These are phyloP conservation scores for Euphorbia lathyris DNA, from an alignment of 345 rosid species.

Conservation along the genomic window DNA sequence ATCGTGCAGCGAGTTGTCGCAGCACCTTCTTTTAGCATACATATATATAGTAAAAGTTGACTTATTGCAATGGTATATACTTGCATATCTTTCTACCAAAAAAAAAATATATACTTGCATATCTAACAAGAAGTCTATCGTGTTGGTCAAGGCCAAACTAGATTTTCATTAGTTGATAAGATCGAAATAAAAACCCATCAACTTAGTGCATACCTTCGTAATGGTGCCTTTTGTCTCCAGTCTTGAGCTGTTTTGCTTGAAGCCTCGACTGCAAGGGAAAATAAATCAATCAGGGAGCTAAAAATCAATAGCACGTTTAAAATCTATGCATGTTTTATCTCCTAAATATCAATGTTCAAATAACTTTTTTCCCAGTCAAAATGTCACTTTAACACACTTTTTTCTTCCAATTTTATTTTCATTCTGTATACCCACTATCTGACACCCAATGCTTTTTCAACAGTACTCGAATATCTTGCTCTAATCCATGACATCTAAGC, in stretches of 20 bases:
- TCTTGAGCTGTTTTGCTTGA: constrained; percentile 78
- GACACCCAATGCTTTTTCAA: no score
- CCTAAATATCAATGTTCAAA: neutral
- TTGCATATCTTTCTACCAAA: no score
- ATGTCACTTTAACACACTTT: no score
- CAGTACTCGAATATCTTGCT: no score
- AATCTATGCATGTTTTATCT: neutral
- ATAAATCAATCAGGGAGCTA: neutral
- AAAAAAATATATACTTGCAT: neutral
- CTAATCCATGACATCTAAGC: no score
- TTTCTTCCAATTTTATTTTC: neutral
- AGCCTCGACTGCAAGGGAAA: constrained; percentile 62
- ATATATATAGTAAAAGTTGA: neutral
- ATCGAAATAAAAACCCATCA: neutral
- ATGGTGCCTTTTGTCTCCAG: constrained; percentile 71
- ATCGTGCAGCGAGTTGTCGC: neutral
- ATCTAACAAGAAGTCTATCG: neutral
- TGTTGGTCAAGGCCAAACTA: neutral
- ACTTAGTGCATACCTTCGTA: constrained; percentile 56
- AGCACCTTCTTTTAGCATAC: neutral
- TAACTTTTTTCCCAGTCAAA: no score
- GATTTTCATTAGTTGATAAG: neutral
- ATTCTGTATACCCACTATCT: no score
- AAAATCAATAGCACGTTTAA: neutral
- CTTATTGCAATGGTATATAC: no score